phyloP scores from a whole-genome alignment of 2,329 filamentous ascomycete species.

The Madurella mycetomatis region DNA sequence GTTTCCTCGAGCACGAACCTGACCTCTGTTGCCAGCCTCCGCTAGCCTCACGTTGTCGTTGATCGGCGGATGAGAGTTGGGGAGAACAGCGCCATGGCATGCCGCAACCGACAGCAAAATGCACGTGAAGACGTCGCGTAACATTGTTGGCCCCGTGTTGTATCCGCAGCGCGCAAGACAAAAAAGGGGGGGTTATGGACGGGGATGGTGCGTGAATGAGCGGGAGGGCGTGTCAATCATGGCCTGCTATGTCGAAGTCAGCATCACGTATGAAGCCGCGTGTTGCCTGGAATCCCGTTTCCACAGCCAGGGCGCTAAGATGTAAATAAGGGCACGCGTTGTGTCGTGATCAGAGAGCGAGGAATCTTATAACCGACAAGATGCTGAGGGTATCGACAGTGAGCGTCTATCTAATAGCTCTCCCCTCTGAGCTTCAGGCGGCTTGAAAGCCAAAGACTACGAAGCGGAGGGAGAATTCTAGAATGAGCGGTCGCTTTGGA shows the following conservation, averaged over 20 bases:
- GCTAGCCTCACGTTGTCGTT: background rate
- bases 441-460: too few relatives aligned
- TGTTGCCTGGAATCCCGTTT: too few relatives aligned
- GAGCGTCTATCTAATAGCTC: too few relatives aligned
- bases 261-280: background rate
- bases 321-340: too few relatives aligned
- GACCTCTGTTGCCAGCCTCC: background rate
- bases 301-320: too few relatives aligned
- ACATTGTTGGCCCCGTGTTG: slow-evolving; percentile 2
- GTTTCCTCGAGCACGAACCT: background rate
- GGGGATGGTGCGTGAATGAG: background rate
- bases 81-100: slow-evolving; percentile 5
- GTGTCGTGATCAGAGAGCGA: too few relatives aligned
- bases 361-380: too few relatives aligned
- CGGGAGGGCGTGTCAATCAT: background rate
- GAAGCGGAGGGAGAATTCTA: too few relatives aligned
- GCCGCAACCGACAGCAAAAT: slow-evolving; percentile 7
- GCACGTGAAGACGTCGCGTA: background rate
- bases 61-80: background rate
- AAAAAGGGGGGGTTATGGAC: background rate
- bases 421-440: too few relatives aligned
- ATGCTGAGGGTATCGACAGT: too few relatives aligned
- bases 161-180: background rate
- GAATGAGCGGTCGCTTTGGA: too few relatives aligned
- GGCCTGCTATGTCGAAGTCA: background rate